Evolutionary conservation across 2,329 filamentous ascomycete species (phyloP).

Genomic region (Zymoseptoria ardabiliae): DNA sequence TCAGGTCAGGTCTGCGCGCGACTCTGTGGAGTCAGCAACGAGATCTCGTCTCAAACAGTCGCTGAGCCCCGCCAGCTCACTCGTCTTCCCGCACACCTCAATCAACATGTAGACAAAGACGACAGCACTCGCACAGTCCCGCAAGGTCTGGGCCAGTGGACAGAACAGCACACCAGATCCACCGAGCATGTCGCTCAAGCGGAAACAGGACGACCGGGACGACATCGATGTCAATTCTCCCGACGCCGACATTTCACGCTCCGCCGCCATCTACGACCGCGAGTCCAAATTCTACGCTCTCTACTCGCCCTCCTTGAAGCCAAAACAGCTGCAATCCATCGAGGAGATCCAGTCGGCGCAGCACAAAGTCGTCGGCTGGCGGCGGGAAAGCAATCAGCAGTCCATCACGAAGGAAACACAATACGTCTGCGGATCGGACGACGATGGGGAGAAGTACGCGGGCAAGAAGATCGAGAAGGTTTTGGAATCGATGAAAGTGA

Average conservation of each 20-base stretch:
- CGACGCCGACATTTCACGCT: slow-evolving; percentile 35
- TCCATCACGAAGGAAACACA: slow-evolving; percentile 34
- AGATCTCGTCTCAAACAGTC: neutral
- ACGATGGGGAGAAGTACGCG: slow-evolving; percentile 49
- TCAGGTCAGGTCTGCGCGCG: too few species aligned
- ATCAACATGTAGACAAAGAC: neutral
- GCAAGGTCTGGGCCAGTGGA: neutral
- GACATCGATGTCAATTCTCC: slow-evolving; percentile 3
- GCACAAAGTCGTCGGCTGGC: slow-evolving; percentile 47
- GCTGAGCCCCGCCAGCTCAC: neutral
- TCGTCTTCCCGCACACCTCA: neutral
- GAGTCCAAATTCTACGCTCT: slow-evolving; percentile 45
- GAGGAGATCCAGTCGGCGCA: slow-evolving; percentile 40
- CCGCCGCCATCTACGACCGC: slow-evolving; percentile 42
- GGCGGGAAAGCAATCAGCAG: slow-evolving; percentile 41
- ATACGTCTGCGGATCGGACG: slow-evolving; percentile 42
- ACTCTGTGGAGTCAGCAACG: neutral
- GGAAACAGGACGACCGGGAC: slow-evolving; percentile 19
- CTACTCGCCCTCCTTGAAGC: slow-evolving; percentile 40
- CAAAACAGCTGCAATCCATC: slow-evolving; percentile 37
- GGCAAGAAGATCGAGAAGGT: slow-evolving; percentile 43
- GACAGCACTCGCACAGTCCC: neutral
- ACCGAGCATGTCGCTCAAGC: slow-evolving; percentile 24
- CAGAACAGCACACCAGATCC: neutral
- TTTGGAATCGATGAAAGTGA: slow-evolving; percentile 37